Conservation (phyloP, 2,329 filamentous ascomycete genomes). For the Dactylonectria macrodidyma region DNA sequence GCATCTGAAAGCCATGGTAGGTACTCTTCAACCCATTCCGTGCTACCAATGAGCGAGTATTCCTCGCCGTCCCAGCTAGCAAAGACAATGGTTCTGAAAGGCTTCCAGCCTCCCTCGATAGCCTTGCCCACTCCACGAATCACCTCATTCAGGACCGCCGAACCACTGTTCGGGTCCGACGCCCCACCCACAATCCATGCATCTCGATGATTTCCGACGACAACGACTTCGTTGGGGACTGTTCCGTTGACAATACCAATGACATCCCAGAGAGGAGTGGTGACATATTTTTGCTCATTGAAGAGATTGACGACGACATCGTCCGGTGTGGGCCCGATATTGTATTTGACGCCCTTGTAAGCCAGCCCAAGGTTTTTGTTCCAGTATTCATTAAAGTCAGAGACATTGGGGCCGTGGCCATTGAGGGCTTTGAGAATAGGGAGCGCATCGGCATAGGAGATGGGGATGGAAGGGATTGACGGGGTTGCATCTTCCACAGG, state of each 20-base stretch:
- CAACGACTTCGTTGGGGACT: slow-evolving; percentile 85
- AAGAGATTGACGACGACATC: slow-evolving; percentile 78
- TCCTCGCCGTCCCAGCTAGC: slow-evolving; percentile 88
- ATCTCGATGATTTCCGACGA: slow-evolving; percentile 94
- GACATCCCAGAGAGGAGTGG: slow-evolving; percentile 89
- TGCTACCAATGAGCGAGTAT: slow-evolving; percentile 88
- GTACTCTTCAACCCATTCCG: slow-evolving; percentile 94
- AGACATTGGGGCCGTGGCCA: slow-evolving; percentile 84
- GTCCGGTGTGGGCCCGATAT: slow-evolving; percentile 86
- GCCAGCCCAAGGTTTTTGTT: slow-evolving; percentile 77
- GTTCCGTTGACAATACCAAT: slow-evolving; percentile 94
- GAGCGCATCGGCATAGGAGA: slow-evolving; percentile 89
- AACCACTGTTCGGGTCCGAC: slow-evolving; percentile 87
- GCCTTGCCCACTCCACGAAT: slow-evolving; percentile 82
- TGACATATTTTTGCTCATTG: slow-evolving; percentile 87
- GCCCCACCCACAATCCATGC: slow-evolving; percentile 92
- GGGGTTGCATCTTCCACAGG: slow-evolving; percentile 81
- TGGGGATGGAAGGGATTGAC: slow-evolving; percentile 89
- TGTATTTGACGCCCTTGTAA: slow-evolving; percentile 88
- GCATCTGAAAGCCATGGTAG: slow-evolving; percentile 82
- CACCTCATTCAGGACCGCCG: slow-evolving; percentile 84
- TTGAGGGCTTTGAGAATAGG: slow-evolving; percentile 93
- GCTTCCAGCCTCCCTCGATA: slow-evolving; percentile 69
- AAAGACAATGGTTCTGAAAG: slow-evolving; percentile 91
- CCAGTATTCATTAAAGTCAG: slow-evolving; percentile 82